Conservation (phyloP, 495 filamentous ascomycete genomes). For the Clavariopsis aquatica region DNA sequence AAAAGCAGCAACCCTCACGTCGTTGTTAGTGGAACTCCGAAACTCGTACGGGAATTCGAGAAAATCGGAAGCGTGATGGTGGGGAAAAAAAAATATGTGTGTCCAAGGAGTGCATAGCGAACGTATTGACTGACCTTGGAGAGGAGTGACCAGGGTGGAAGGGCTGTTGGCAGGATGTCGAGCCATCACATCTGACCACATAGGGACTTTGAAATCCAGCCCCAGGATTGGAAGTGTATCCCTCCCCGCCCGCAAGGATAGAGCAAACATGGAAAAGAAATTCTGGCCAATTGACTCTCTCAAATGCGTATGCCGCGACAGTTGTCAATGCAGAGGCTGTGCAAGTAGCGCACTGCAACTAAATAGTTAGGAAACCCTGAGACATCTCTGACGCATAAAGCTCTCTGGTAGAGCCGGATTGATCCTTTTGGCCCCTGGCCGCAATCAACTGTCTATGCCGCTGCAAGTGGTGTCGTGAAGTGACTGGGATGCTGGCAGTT, state of each 20-base stretch:
- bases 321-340: neutral
- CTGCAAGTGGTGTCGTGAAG: neutral
- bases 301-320: too few species aligned
- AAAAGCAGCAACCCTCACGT: neutral
- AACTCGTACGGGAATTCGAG: neutral
- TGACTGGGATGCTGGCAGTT: neutral
- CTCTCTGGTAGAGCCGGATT: neutral
- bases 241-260: too few species aligned
- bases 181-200: too few species aligned
- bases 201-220: too few species aligned
- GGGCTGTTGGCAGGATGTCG: too few species aligned
- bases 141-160: too few species aligned
- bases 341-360: neutral
- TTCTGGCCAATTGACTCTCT: too few species aligned
- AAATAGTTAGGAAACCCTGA: neutral
- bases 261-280: too few species aligned
- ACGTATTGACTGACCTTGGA: too few species aligned
- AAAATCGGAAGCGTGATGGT: neutral
- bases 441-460: neutral
- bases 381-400: neutral
- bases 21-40: neutral
- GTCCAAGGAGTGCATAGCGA: neutral
- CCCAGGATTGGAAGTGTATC: too few species aligned
- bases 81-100: neutral
- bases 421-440: neutral